Evolutionary conservation across 2,329 filamentous ascomycete genomes (phyloP), one percentile per base, ranked within the genome.

Genomic region (Xylariales sp.): DNA sequence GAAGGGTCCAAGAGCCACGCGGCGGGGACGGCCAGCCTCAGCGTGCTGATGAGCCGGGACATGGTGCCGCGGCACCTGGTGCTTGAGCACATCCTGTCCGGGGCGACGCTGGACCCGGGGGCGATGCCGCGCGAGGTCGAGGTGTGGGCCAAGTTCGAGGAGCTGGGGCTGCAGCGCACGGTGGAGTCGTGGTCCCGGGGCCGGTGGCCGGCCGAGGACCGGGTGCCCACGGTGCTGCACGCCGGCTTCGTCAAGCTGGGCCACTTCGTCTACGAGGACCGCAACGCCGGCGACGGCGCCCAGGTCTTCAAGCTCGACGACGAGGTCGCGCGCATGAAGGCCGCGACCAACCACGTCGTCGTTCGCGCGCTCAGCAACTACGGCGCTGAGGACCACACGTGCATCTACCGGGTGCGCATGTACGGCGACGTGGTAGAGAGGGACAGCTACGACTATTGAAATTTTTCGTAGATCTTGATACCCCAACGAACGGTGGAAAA

Each of bases 21-120:
- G 6, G 70, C 73, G 33, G 77, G 79, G 25, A 78, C 81, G 2
- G 76, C 79, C 36, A 43, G 44, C 37, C 65, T 97, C 13, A 76
- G 75, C 7, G 76, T 94, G 14, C 60, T 78, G 28, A 70, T 83
- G 14, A 68, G 73, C 23, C 60, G 72, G 23, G 57, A 62, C 5
- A 70, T 90, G 40, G 69, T 82, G 20, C 84, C 85, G 0, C 76
- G 82, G 48, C 74, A 88, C 48, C 55, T 91, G 2, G 78, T 86
- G 2, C 59, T 91, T 29, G 86, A 91, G 53, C 84, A 90, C 56
- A 81, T 88, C 40, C 65, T 78, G 2, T 70, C 72, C 6, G 66
- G 68, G 2, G 78, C 79, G 3, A 83, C 81, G 0, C 67, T 80
- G 6, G 72, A 83, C 32, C 75, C 81, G 0, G 70, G 66, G 12